A percentile compares a stretch with the other conserved stretches of the same genome.
Evolutionary conservation across 2,329 filamentous ascomycete species (phyloP).

Genomic region (Phialemonium atrogriseum): DNA sequence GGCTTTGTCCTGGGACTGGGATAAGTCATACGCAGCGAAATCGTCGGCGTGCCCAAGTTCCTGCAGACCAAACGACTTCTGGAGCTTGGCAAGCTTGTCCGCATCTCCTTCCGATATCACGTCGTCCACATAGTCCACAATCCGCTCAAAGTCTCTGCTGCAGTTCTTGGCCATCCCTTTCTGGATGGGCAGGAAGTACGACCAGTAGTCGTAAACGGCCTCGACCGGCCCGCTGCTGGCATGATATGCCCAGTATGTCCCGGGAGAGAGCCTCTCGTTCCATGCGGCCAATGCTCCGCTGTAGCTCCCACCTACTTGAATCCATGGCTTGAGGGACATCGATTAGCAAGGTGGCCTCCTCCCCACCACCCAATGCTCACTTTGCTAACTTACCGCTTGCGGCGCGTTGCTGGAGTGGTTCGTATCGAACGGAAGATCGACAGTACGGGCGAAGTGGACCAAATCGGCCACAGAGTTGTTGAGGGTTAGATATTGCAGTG

Average conservation of each 20-base stretch:
- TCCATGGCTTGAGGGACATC: constrained; percentile 35
- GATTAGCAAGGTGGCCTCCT: too few relatives aligned
- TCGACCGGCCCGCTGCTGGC: constrained; percentile 47
- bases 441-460: constrained; percentile 43
- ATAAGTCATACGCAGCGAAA: constrained; percentile 30
- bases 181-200: constrained; percentile 49
- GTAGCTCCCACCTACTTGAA: constrained; percentile 48
- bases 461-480: constrained; percentile 45
- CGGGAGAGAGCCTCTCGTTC: constrained; percentile 42
- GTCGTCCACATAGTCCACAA: constrained; percentile 46
- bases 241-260: constrained; percentile 54
- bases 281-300: constrained; percentile 47
- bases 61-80: constrained; percentile 42
- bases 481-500: constrained; percentile 44
- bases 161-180: constrained; percentile 52
- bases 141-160: constrained; percentile 39
- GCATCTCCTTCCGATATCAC: constrained; percentile 32
- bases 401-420: constrained; percentile 38
- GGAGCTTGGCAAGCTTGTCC: constrained; percentile 33
- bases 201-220: constrained; percentile 48
- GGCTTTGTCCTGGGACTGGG: neutral
- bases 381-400: constrained; percentile 25
- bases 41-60: constrained; percentile 42
- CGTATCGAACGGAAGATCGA: constrained; percentile 43
- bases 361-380: too few relatives aligned